These are phyloP conservation scores for Papiliotrema flavescens DNA, from an alignment of 1,284 basidiomycete genomes.

Conservation along the genomic window DNA sequence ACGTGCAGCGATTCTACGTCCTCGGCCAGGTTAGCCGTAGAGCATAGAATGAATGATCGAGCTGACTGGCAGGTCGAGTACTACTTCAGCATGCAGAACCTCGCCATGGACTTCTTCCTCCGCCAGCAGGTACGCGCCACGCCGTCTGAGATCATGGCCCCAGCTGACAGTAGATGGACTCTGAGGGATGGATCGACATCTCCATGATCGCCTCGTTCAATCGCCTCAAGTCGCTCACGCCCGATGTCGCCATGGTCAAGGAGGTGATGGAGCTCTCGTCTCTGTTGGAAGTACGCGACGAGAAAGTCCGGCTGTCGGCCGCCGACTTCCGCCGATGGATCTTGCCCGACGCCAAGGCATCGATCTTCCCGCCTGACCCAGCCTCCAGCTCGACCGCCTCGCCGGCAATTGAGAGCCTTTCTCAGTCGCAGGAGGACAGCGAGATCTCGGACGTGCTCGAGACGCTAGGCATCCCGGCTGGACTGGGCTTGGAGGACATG, in stretches of 20 bases:
- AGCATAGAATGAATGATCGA: too few relatives aligned
- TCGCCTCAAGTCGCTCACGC: constrained; percentile 68
- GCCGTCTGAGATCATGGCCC: not conserved
- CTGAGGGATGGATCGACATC: constrained; percentile 80
- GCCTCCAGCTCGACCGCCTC: constrained; percentile 1
- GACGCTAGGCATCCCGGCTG: not conserved
- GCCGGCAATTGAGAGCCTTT: not conserved
- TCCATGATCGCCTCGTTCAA: constrained; percentile 79
- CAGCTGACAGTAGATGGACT: constrained; percentile 68
- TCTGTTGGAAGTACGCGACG: constrained; percentile 65
- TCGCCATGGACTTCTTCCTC: constrained; percentile 76
- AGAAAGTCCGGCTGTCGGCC: constrained; percentile 63
- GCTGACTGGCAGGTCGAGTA: constrained; percentile 65
- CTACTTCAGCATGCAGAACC: constrained; percentile 80
- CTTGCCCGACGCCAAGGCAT: constrained; percentile 60
- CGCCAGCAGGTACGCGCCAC: constrained; percentile 60
- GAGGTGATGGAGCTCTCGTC: constrained; percentile 68
- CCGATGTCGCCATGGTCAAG: constrained; percentile 62
- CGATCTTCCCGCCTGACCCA: constrained; percentile 19
- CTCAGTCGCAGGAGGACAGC: not conserved
- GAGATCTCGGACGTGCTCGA: not conserved
- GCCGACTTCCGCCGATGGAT: constrained; percentile 63
- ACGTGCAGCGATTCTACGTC: constrained; percentile 62
- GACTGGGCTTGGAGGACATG: constrained; percentile 5
- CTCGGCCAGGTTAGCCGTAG: constrained; percentile 58